Evolutionary conservation across 495 filamentous ascomycete genomes (phyloP).

Genomic region (Aspergillus sparsus): DNA sequence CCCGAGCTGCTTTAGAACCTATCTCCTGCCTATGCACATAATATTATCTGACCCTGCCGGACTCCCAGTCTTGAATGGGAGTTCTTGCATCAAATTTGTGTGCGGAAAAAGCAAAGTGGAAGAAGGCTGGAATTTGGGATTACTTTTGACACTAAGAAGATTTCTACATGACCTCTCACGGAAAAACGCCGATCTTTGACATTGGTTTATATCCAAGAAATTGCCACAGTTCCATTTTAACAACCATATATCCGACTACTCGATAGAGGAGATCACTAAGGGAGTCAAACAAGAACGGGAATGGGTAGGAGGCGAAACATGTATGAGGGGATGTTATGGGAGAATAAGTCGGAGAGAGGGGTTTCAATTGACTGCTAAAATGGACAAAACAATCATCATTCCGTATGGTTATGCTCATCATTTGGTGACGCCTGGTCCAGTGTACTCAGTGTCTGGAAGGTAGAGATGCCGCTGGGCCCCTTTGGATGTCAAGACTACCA

Average conservation of each 20-base stretch:
- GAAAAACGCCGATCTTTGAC: background rate
- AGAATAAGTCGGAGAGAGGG: background rate
- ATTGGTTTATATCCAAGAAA: background rate
- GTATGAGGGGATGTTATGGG: background rate
- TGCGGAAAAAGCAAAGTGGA: slow-evolving; percentile 1
- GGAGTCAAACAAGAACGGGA: background rate
- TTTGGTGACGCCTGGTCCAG: slow-evolving; percentile 56
- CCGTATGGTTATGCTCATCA: slow-evolving; percentile 37
- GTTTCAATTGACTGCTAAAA: slow-evolving; percentile 20
- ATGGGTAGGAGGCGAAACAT: background rate
- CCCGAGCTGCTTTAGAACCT: background rate
- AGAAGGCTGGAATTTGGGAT: background rate
- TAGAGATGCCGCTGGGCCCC: slow-evolving; percentile 90
- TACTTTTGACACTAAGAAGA: background rate
- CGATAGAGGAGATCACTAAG: background rate
- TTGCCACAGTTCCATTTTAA: too few species aligned
- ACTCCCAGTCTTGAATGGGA: background rate
- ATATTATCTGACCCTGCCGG: background rate
- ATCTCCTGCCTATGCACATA: background rate
- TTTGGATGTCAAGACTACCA: slow-evolving; percentile 89
- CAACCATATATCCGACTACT: too few species aligned
- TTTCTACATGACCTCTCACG: background rate
- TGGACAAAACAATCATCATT: slow-evolving; percentile 26
- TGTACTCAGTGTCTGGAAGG: slow-evolving; percentile 83
- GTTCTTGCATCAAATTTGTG: background rate